Conservation (phyloP, 2,329 filamentous ascomycete genomes). For the Aureobasidium sp. region DNA sequence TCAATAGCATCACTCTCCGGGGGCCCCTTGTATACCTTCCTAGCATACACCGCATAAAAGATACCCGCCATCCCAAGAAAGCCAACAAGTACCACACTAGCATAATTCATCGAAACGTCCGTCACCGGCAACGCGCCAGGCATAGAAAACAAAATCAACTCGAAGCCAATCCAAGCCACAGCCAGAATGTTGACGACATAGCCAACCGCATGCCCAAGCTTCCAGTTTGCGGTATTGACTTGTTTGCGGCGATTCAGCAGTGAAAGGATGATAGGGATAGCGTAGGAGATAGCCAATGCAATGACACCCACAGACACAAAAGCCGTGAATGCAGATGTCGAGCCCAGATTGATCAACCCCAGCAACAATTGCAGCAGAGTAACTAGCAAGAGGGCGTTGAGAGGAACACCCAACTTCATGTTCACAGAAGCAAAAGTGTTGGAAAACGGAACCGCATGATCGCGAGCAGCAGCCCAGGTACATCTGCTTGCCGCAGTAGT, state of each 20-base stretch:
- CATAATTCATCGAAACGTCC: slow-evolving; percentile 47
- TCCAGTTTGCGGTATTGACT: slow-evolving; percentile 17
- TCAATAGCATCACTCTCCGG: slow-evolving; percentile 6
- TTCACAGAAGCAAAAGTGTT: slow-evolving; percentile 29
- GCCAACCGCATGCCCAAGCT: slow-evolving; percentile 13
- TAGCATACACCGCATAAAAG: slow-evolving; percentile 64
- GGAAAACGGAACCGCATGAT: slow-evolving; percentile 35
- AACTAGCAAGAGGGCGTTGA: slow-evolving; percentile 34
- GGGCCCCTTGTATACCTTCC: slow-evolving; percentile 29
- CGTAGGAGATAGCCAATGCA: slow-evolving; percentile 46
- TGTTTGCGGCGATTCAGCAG: slow-evolving; percentile 32
- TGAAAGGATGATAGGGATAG: slow-evolving; percentile 46
- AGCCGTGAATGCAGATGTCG: slow-evolving; percentile 39
- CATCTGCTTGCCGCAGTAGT: slow-evolving; percentile 40
- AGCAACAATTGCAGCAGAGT: slow-evolving; percentile 41
- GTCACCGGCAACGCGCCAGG: slow-evolving; percentile 47
- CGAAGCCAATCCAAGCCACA: slow-evolving; percentile 21
- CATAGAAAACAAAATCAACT: slow-evolving; percentile 39
- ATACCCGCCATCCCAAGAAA: slow-evolving; percentile 51
- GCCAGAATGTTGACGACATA: slow-evolving; percentile 19
- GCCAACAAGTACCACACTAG: slow-evolving; percentile 58
- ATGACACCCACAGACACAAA: slow-evolving; percentile 49
- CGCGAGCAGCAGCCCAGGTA: slow-evolving; percentile 39
- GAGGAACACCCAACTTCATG: slow-evolving; percentile 28
- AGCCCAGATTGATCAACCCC: slow-evolving; percentile 42